Percentiles rank a stretch among this genome's conserved stretches.
Evolutionary conservation across 2,329 filamentous ascomycete genomes (phyloP).

Genomic region (Cordyceps cicadae): DNA sequence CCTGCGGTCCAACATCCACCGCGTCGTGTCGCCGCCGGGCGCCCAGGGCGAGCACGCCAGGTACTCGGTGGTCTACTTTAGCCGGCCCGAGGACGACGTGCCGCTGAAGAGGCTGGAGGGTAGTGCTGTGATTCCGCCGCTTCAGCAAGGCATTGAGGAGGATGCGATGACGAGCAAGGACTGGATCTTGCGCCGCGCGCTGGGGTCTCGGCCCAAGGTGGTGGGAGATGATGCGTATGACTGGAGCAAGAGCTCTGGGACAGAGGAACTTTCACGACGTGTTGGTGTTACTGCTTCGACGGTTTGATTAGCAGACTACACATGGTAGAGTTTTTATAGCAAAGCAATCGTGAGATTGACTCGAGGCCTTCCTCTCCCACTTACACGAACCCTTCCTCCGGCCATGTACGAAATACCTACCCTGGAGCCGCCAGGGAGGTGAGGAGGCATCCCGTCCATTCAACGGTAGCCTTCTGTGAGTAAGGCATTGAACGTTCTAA

Average conservation of each 20-base stretch:
- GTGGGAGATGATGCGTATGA: constrained; percentile 1
- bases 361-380: no score
- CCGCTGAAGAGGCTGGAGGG: neutral
- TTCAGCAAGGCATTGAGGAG: neutral
- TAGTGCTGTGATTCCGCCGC: constrained; percentile 5
- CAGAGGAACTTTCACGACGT: neutral
- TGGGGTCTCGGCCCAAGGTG: constrained; percentile 3
- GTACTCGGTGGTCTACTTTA: constrained; percentile 10
- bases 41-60: neutral
- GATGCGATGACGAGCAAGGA: constrained; percentile 2
- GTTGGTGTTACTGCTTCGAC: neutral
- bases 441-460: no score
- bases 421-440: no score
- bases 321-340: no score
- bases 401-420: no score
- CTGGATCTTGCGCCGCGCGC: constrained; percentile 1
- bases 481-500: no score
- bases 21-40: constrained; percentile 1
- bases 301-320: no score
- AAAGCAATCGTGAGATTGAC: no score
- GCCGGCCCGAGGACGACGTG: constrained; percentile 1
- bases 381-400: no score
- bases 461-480: no score
- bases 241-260: neutral
- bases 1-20: constrained; percentile 10